Conservation (phyloP, 345 rosid species). For the Microcos paniculata region DNA sequence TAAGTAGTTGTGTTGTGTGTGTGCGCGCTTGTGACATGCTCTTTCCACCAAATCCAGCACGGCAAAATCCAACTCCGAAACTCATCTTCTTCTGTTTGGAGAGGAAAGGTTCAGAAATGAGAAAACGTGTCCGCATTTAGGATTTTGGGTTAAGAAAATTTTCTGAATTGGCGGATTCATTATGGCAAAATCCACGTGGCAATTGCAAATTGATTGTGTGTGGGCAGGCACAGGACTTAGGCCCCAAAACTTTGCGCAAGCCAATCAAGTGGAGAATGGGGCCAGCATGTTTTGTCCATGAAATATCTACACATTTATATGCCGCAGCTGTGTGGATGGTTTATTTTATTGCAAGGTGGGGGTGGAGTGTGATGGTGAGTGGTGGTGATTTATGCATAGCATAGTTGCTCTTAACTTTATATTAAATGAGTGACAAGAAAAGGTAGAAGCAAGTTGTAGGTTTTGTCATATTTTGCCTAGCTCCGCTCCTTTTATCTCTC, state of each 20-base stretch:
- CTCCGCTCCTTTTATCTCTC: not conserved
- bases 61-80: not conserved
- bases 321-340: constrained; percentile 27
- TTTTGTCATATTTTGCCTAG: constrained; percentile 33
- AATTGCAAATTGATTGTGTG: constrained; percentile 4
- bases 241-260: not conserved
- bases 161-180: constrained; percentile 4
- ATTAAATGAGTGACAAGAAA: constrained; percentile 46
- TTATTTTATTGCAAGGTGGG: constrained; percentile 37
- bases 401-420: constrained; percentile 23
- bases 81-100: constrained; percentile 12
- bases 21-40: not conserved
- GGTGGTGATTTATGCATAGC: constrained; percentile 26
- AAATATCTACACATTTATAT: constrained; percentile 28
- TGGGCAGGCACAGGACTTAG: constrained; percentile 7
- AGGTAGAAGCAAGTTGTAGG: constrained; percentile 35
- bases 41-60: constrained; percentile 25
- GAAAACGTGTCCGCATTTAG: constrained; percentile 13
- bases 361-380: constrained; percentile 18
- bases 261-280: constrained; percentile 21
- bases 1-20: not conserved
- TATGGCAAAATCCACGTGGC: constrained; percentile 20
- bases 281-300: constrained; percentile 3
- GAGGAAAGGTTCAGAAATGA: constrained; percentile 5
- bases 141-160: not conserved